Evolutionary conservation across 2,329 filamentous ascomycete species (phyloP), one percentile per base, ranked within the genome.

Genomic region (Penicillium sp.): DNA sequence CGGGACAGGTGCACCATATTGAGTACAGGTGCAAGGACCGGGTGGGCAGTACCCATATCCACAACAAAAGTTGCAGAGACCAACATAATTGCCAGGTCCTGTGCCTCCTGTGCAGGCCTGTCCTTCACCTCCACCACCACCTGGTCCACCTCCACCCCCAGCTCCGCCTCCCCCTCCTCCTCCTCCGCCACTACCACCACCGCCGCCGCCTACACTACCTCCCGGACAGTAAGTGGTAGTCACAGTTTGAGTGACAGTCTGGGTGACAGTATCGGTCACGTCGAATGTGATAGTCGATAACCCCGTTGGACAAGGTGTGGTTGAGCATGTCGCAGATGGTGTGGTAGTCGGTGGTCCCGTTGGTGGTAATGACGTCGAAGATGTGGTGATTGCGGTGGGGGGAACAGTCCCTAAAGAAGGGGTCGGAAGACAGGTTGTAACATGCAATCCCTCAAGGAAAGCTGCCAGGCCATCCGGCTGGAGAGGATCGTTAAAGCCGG

Each of bases 1-100:
- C 9, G 65, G 58, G 1, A 68, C 59, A 9, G 64, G 58, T 2
- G 55, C 50, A 1, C 70, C 70, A 31, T 58, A 67, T 11, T 52
- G 23, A 5, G 64, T 72, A 50, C 70, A 73, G n/a, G 62, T 71
- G 33, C 70, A 73, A 10, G 69, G 67, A 0, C 69, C 70, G 0
- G 68, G 54, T 8, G 70, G 70, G 35, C 70, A 73, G 37, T 73
- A 73, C 5, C 69, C 70, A 37, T 63, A 72, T 19, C 59, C 61
- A 21, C 70, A 73, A 37, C 64, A 67, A 60, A 72, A 73, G 25
- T 53, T 56, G 51, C 70, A 73, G 1, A 72, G 61, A 0, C 70
- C 70, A 35, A 67, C 25, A 42, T 71, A 69, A 54, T 72, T 73
- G 0, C 64, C 64, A 3, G 65, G 50, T 1, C 70, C 70, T 5